Conservation (phyloP, 257 asterid genomes). For the Solanum sitiens region DNA sequence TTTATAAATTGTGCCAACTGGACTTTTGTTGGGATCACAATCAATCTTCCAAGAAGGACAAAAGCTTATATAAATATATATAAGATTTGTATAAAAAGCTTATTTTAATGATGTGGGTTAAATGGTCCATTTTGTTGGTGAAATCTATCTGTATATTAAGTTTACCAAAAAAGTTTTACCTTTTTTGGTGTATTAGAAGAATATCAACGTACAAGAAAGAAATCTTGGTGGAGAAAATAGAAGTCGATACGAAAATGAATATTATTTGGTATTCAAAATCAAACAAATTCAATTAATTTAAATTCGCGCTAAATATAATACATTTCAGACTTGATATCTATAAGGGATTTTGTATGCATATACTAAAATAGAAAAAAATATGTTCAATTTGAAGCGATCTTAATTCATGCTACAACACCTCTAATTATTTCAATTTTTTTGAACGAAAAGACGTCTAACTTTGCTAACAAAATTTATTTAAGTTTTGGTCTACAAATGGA, state of each 20-base stretch:
- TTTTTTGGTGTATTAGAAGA: background rate
- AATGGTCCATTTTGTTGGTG: background rate
- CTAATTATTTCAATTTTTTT: background rate
- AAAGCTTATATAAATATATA: background rate
- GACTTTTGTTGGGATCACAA: background rate
- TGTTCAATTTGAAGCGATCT: background rate
- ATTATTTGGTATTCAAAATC: background rate
- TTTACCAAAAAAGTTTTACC: background rate
- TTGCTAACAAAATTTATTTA: background rate
- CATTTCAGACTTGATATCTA: background rate
- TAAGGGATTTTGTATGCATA: background rate
- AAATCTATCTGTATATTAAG: background rate
- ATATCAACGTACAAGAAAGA: background rate
- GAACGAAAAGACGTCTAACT: background rate
- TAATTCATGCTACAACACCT: background rate
- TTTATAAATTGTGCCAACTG: constrained; percentile 12
- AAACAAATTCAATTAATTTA: accelerated
- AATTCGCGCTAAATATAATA: background rate
- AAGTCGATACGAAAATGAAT: background rate
- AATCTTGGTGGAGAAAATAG: background rate
- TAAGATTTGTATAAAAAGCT: background rate
- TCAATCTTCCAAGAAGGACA: background rate
- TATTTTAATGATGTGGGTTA: background rate
- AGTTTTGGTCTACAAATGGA: background rate
- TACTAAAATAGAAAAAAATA: background rate